These are phyloP conservation scores for Oryza officinalis DNA, from an alignment of 176 grass and related monocot species.

Conservation along the genomic window DNA sequence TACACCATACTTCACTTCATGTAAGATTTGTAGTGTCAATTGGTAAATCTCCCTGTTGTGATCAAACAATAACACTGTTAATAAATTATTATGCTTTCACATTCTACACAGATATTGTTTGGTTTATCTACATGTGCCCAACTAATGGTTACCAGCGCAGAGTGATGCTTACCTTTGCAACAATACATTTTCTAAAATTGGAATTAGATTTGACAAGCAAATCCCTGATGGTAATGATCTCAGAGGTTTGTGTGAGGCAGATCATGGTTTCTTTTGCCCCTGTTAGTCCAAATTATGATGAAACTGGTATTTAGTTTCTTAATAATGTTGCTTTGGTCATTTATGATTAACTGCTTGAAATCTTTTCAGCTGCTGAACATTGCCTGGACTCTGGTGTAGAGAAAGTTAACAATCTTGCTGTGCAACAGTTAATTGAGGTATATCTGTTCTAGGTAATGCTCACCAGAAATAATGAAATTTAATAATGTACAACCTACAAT, in stretches of 20 bases:
- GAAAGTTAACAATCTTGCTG: slow-evolving; percentile 54
- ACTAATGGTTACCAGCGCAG: slow-evolving; percentile 63
- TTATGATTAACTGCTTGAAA: too few relatives aligned
- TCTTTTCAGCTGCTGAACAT: slow-evolving; percentile 50
- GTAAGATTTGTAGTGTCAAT: too few relatives aligned
- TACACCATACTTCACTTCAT: not conserved
- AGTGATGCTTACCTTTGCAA: slow-evolving; percentile 70
- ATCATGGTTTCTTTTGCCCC: slow-evolving; percentile 72
- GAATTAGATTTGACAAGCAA: slow-evolving; percentile 79
- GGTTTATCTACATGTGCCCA: slow-evolving; percentile 46
- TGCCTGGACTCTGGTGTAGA: slow-evolving; percentile 34
- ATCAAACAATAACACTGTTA: not conserved
- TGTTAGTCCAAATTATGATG: slow-evolving; percentile 38
- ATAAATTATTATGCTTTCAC: not conserved
- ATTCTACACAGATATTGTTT: slow-evolving; percentile 3
- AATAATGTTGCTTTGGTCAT: too few relatives aligned
- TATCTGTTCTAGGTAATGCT: not conserved
- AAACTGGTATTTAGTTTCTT: not conserved
- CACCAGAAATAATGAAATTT: not conserved
- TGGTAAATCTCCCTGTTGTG: not conserved
- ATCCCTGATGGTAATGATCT: slow-evolving; percentile 73
- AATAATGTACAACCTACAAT: not conserved
- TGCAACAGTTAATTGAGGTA: slow-evolving; percentile 69
- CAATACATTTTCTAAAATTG: slow-evolving; percentile 67
- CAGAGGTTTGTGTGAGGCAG: slow-evolving; percentile 73